Conservation (phyloP, 176 grass and related monocot species). For the Guadua angustifolia region DNA sequence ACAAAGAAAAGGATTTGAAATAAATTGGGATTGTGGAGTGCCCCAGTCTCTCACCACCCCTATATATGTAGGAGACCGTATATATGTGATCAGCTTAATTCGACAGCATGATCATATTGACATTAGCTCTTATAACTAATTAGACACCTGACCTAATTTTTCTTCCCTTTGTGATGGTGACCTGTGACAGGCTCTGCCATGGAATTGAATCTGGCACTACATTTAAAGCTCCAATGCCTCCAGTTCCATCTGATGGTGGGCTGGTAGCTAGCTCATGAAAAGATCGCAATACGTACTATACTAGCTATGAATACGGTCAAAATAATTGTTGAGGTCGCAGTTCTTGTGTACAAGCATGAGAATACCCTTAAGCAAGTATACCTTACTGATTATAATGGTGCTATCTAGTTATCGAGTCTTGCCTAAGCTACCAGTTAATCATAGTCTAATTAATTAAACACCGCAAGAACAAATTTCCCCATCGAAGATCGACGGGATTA, state of each 20-base stretch:
- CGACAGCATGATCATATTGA: not conserved
- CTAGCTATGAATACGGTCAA: conserved; percentile 28
- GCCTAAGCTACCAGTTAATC: no score
- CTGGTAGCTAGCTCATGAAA: conserved; percentile 22
- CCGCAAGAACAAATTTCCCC: no score
- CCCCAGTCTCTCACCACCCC: not conserved
- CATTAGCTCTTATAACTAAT: conserved; percentile 36
- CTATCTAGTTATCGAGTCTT: not conserved
- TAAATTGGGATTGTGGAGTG: conserved; percentile 20
- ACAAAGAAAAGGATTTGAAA: conserved; percentile 9
- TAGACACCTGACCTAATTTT: conserved; percentile 53
- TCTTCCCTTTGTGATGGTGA: conserved; percentile 38
- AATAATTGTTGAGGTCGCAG: not conserved
- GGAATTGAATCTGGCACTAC: conserved; percentile 30
- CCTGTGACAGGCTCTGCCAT: conserved; percentile 16
- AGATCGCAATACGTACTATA: not conserved
- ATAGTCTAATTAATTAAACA: no score
- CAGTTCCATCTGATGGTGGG: conserved; percentile 20
- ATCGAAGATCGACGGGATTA: no score
- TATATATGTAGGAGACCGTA: not conserved
- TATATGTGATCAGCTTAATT: conserved; percentile 32
- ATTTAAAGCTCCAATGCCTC: conserved; percentile 33
- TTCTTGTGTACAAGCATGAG: not conserved
- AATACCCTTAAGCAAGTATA: not conserved
- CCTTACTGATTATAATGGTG: conserved; percentile 1